Evolutionary conservation across 257 asterid species (phyloP), one percentile per base, ranked within the genome.

Genomic region (Henckelia pumila): DNA sequence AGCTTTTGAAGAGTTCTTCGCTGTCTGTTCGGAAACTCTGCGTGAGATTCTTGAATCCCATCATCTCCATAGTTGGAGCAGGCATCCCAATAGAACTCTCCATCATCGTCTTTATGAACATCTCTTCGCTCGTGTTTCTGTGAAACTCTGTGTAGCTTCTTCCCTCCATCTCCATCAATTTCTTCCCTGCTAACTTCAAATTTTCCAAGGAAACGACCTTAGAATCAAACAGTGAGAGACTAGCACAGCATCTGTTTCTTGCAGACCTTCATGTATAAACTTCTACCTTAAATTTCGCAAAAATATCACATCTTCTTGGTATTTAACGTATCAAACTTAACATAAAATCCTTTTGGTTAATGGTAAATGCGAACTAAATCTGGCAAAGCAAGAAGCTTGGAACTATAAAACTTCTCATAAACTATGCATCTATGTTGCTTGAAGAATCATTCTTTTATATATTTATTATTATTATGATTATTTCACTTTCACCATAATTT

Each of bases 1-100:
- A 89, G 79, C 83, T 89, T 76, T 85, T 89, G 78, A 88, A 91
- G 65, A 91, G 90, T 70, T 91, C 97, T 66, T 86, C 97, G 24
- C 92, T 88, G 35, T 91, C 91, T 0, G 89, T 76, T 55, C 96
- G 80, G 72, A 81, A 77, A 56, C 47, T 80, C 7, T 91, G 92
- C 22, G 86, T 69, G 20, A 80, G 73, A 71, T 86, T 88, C 89
- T 80, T 91, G 24, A 88, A 85, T 8, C 97, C 96, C 81, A 91
- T 47, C 96, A 80, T 86, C 82, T 91, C 97, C 92, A 91, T 91
- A 3, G 92, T 79, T 63, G 97, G 96, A 50, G 83, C 83, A 20
- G 92, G 82, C 84, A 86, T 82, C 52, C 92, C 95, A 47, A 84
- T 71, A 33, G 90, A 70, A 78, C 82, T 79, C 79, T 91, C 97